A percentile compares a stretch with the other conserved stretches of the same genome.
These are phyloP conservation scores for Colletotrichum kahawae DNA, from an alignment of 2,329 filamentous ascomycete genomes.

Conservation along the genomic window DNA sequence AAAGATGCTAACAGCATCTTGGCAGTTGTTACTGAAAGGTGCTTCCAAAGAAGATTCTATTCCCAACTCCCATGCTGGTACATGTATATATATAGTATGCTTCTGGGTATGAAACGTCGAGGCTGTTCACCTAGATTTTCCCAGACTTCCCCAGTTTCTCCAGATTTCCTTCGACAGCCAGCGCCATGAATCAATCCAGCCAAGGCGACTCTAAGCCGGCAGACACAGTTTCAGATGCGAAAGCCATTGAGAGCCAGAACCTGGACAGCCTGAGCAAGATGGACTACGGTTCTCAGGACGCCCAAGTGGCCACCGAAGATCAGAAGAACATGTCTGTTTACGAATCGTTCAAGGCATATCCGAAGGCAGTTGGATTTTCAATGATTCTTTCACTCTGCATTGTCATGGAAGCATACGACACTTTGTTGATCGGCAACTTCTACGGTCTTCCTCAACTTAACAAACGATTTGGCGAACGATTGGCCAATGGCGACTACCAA, in stretches of 20 bases:
- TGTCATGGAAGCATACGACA: constrained; percentile 30
- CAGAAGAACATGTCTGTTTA: neutral
- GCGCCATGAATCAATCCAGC: neutral
- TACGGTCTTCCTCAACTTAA: constrained; percentile 29
- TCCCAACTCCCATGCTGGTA: neutral
- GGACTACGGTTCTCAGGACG: neutral
- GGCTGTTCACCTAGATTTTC: neutral
- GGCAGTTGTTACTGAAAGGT: neutral
- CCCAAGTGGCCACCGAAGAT: neutral
- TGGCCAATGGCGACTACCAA: neutral
- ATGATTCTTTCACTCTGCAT: constrained; percentile 28
- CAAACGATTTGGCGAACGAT: neutral
- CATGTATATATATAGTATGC: neutral
- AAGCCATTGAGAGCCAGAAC: neutral
- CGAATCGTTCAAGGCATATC: constrained; percentile 16
- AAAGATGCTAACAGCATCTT: neutral
- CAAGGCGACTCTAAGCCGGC: neutral
- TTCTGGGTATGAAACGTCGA: neutral
- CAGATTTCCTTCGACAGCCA: neutral
- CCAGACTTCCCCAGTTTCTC: neutral
- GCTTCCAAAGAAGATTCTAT: neutral
- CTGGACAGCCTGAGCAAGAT: neutral
- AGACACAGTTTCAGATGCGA: neutral
- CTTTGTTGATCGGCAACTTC: constrained; percentile 25
- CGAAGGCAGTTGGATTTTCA: constrained; percentile 29